Percentiles rank a stretch among this genome's conserved stretches.
Evolutionary conservation across 352 stramenopile genomes (phyloP).

Genomic region (Globisporangium apiculatum): DNA sequence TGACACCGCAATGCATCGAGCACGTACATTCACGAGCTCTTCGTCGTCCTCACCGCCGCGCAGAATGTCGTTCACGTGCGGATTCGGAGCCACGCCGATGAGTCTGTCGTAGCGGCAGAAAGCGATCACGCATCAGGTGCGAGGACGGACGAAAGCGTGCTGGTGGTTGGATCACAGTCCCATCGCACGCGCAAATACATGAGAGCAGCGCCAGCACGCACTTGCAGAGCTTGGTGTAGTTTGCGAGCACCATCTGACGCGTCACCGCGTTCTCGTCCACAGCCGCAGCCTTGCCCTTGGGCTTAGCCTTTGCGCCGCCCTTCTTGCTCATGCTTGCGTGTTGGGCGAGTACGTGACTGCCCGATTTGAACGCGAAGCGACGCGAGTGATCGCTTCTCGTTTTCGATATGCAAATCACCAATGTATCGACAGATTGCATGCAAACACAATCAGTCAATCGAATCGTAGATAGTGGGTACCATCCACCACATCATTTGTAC

Average conservation of each 20-base stretch:
- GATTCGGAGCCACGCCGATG: constrained; percentile 62
- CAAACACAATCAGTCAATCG: no score
- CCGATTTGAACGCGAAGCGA: not conserved
- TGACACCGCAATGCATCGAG: not conserved
- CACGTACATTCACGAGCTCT: constrained; percentile 59
- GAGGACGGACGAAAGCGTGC: not conserved
- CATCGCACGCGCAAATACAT: no score
- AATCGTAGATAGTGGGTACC: no score
- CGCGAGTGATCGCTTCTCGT: not conserved
- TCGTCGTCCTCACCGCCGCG: constrained; percentile 55
- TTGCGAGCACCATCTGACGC: constrained; percentile 44
- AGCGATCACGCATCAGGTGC: not conserved
- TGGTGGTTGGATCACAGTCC: not conserved
- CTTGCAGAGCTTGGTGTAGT: constrained; percentile 80
- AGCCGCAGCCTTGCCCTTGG: constrained; percentile 40
- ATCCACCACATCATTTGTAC: no score
- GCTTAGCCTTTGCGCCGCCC: constrained; percentile 17
- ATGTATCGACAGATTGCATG: no score
- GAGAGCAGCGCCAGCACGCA: constrained; percentile 8
- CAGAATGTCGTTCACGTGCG: constrained; percentile 64
- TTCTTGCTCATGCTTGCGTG: constrained; percentile 49
- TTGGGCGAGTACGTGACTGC: not conserved
- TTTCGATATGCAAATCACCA: not conserved
- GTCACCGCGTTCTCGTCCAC: constrained; percentile 66
- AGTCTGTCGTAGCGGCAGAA: constrained; percentile 21